These are phyloP conservation scores for Trichoderma brevicompactum DNA, from an alignment of 2,329 filamentous ascomycete genomes.

Conservation along the genomic window DNA sequence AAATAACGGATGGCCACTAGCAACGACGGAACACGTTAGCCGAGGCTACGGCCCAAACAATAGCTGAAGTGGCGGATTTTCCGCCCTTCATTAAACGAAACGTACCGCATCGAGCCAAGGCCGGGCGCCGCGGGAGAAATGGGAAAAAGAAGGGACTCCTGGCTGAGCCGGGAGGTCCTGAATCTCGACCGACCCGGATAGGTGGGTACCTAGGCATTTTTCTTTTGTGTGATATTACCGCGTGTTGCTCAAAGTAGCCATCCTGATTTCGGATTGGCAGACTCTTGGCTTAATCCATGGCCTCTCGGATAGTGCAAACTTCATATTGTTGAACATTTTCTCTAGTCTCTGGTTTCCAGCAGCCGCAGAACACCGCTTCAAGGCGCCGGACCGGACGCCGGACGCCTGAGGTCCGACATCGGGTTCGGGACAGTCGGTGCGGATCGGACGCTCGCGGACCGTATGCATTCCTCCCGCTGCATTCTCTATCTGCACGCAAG, in stretches of 20 bases:
- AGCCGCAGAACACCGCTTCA: not conserved
- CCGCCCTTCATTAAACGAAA: not conserved
- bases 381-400: conserved; percentile 10
- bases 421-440: conserved; percentile 19
- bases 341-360: not conserved
- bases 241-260: too few relatives aligned
- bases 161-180: not conserved
- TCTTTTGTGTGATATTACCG: too few relatives aligned
- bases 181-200: not conserved
- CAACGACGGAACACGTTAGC: conserved; percentile 4
- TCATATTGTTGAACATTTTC: not conserved
- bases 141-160: not conserved
- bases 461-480: too few relatives aligned
- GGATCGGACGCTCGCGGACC: not conserved
- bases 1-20: conserved; percentile 3
- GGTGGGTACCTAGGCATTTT: not conserved
- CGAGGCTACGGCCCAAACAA: conserved; percentile 3
- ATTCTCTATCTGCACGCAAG: not conserved
- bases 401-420: conserved; percentile 10
- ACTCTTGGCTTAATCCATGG: too few relatives aligned
- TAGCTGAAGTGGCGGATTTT: conserved; percentile 9
- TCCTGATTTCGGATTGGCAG: too few relatives aligned
- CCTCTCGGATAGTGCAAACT: too few relatives aligned
- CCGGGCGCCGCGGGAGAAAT: not conserved
- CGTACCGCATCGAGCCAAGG: not conserved